Conservation (phyloP, 2,329 filamentous ascomycete species). For the Colletotrichum chlorophyti region DNA sequence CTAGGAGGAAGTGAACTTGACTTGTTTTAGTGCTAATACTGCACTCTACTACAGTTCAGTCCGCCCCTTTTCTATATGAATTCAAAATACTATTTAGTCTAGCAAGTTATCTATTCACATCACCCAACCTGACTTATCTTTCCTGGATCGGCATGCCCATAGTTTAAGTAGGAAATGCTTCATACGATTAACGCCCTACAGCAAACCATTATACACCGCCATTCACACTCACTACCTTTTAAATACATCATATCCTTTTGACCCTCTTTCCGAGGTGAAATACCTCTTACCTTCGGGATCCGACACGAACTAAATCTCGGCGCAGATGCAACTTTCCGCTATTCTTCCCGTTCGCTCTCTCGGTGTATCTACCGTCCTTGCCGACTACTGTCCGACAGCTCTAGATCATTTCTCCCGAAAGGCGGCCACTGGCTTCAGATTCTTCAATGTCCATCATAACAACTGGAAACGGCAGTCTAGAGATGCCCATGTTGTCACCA, state of each 20-base stretch:
- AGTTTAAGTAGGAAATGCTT: no score
- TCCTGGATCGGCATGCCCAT: no score
- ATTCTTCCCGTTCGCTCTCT: background rate
- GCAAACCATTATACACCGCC: no score
- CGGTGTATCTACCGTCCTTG: background rate
- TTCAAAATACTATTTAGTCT: no score
- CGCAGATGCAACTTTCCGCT: conserved; percentile 3
- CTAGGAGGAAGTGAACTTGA: no score
- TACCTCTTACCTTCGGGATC: no score
- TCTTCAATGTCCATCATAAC: background rate
- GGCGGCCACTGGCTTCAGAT: background rate
- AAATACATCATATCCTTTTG: background rate
- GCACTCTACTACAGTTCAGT: no score
- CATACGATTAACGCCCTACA: no score
- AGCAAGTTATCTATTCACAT: no score
- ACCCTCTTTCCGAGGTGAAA: background rate
- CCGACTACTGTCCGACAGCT: conserved; percentile 5
- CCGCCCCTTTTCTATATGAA: no score
- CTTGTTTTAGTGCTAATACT: no score
- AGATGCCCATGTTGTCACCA: background rate
- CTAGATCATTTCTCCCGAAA: background rate
- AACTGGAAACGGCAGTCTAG: conserved; percentile 7
- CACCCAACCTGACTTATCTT: no score
- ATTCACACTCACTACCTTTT: background rate
- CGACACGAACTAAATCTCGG: background rate